Evolutionary conservation across 2,329 filamentous ascomycete genomes (phyloP).

Genomic region (Fusarium cicatricum): DNA sequence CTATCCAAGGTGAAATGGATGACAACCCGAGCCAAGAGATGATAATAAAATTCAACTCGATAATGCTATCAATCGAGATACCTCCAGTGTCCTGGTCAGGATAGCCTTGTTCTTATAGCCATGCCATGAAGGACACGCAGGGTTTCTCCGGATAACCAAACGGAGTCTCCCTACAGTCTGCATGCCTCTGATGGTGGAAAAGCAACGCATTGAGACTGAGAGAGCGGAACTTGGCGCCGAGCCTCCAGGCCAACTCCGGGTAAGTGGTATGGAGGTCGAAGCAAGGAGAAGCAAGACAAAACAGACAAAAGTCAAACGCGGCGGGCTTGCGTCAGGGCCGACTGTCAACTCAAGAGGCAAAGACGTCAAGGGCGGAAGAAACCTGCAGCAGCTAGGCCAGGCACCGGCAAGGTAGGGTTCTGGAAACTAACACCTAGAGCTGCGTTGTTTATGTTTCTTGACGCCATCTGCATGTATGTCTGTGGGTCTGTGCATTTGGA

Average conservation of each 20-base stretch:
- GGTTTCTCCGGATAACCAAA: constrained; percentile 14
- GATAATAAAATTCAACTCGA: constrained; percentile 3
- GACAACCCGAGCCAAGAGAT: constrained; percentile 12
- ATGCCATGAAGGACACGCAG: neutral
- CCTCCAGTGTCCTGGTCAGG: constrained; percentile 12
- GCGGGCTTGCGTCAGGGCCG: constrained; percentile 17
- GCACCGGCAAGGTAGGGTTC: constrained; percentile 19
- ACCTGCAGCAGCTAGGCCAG: constrained; percentile 30
- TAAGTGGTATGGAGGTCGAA: constrained; percentile 36
- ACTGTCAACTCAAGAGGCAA: constrained; percentile 19
- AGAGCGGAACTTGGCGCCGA: constrained; percentile 23
- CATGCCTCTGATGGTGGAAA: constrained; percentile 25
- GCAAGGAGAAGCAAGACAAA: constrained; percentile 41
- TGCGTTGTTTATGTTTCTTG: constrained; percentile 15
- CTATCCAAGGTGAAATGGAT: constrained; percentile 11
- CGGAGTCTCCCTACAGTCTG: constrained; percentile 28
- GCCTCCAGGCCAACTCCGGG: constrained; percentile 34
- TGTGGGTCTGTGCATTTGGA: constrained; percentile 7
- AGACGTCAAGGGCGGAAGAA: constrained; percentile 36
- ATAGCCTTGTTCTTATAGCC: constrained; percentile 31
- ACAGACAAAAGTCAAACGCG: constrained; percentile 21
- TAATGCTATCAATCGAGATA: constrained; percentile 18
- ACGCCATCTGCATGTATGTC: constrained; percentile 19
- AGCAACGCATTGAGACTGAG: constrained; percentile 27
- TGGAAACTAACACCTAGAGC: constrained; percentile 18